Evolutionary conservation across 306 rosid species (phyloP), one percentile per base, ranked within the genome.

Genomic region (Cyamopsis tetragonoloba): DNA sequence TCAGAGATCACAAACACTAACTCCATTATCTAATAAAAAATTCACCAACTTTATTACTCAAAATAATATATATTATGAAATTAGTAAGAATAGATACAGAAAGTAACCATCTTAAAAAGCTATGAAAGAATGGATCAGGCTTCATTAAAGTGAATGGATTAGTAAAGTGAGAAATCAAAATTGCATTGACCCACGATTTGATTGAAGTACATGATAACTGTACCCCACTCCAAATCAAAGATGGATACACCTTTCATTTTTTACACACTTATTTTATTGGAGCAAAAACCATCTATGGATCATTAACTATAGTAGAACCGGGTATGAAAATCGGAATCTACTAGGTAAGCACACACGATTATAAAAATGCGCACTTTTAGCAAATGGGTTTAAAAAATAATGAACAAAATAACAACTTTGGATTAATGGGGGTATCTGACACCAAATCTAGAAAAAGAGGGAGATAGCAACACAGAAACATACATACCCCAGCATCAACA

Each of bases 401-500:
- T 5, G 3, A n/a, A 56, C 19, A 70, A 7, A 55, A 68, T 10
- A 61, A 31, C 7, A 39, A 61, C 30, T 31, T 39, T 62, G 18
- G 6, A 19, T 24, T 44, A 13, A 18, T 10, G 58, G 56, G 53
- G 56, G 53, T 19, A 8, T 17, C 48, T 7, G 2, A 19, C 38
- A 59, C 3, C 14, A 31, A 18, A 38, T n/a, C 15, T 14, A 14
- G 38, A 41, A 77, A n/a, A n/a, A n/a, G 24, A 68, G 10, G 22
- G 42, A 68, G 20, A 23, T 60, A n/a, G 19, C 23, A 27, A 23
- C 22, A 31, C 37, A 9, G 10, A 0, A 0, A 62, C 17, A 57
- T 28, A 68, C 88, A 63, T 85, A 88, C 96, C 83, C 96, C 97
- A n/a, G 87, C 58, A 86, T 95, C 97, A 26, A 95, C 92, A 32